These are phyloP conservation scores for Lagerstroemia speciosa DNA, from an alignment of 345 rosid genomes.

Conservation along the genomic window DNA sequence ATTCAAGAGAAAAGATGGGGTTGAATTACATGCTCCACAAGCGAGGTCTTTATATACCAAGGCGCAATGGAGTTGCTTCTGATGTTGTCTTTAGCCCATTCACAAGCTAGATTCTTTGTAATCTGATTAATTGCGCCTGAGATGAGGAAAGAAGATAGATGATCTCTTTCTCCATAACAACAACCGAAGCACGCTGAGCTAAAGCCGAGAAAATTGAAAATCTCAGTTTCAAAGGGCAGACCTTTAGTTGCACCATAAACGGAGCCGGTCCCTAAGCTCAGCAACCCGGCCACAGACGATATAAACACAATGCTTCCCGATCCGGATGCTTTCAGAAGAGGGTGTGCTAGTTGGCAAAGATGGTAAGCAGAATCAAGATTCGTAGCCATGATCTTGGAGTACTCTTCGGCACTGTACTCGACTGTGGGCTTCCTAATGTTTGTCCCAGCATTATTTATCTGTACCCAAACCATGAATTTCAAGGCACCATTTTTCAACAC, in stretches of 20 bases:
- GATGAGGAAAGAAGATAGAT: constrained; percentile 1
- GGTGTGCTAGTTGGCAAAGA: constrained; percentile 71
- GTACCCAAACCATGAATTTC: neutral
- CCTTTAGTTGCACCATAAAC: constrained; percentile 75
- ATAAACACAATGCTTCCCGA: constrained; percentile 72
- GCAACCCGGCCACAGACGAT: constrained; percentile 67
- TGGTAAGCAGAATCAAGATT: constrained; percentile 79
- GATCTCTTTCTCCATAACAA: neutral
- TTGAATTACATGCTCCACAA: constrained; percentile 51
- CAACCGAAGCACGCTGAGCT: neutral
- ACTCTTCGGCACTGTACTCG: constrained; percentile 62
- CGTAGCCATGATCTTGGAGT: constrained; percentile 42
- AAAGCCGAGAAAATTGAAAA: too few relatives aligned
- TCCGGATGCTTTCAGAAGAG: constrained; percentile 79
- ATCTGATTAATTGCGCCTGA: constrained; percentile 80
- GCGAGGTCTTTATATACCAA: constrained; percentile 76
- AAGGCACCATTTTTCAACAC: neutral
- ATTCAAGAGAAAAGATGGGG: neutral
- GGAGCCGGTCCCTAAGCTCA: constrained; percentile 43
- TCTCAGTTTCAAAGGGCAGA: constrained; percentile 7
- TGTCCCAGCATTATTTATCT: constrained; percentile 89
- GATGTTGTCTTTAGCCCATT: constrained; percentile 88
- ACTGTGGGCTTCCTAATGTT: constrained; percentile 70
- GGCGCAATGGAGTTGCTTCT: constrained; percentile 76
- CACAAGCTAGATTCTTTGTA: constrained; percentile 75